Evolutionary conservation across 106 monocot species (phyloP).

Genomic region (Acanthochlamys bracteata): DNA sequence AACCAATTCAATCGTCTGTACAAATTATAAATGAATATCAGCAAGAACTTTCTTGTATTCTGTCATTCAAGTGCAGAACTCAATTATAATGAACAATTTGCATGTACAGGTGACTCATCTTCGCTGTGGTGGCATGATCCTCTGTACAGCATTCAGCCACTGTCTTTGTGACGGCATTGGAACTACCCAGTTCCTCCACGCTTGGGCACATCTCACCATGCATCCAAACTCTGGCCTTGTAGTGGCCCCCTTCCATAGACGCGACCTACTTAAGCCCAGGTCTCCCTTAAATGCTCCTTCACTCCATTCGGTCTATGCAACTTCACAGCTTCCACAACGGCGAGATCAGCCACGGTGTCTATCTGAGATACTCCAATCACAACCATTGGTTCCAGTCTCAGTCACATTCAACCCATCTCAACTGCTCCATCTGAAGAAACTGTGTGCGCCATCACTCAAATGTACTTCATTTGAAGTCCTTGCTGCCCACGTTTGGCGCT

Average conservation of each 20-base stretch:
- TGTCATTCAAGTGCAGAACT: too few relatives aligned
- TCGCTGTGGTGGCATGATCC: conserved; percentile 75
- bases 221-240: conserved; percentile 15
- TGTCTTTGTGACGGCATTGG: conserved; percentile 76
- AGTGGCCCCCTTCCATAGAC: conserved; percentile 44
- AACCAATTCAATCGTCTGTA: too few relatives aligned
- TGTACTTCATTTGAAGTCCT: conserved; percentile 90
- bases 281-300: conserved; percentile 8
- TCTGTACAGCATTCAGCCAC: conserved; percentile 68
- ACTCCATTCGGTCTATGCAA: conserved; percentile 41
- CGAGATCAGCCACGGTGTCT: background rate
- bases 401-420: conserved; percentile 53
- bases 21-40: too few relatives aligned
- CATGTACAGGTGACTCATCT: conserved; percentile 55
- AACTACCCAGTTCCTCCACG: conserved; percentile 58
- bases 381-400: conserved; percentile 52
- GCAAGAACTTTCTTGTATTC: too few relatives aligned
- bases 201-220: conserved; percentile 49
- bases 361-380: conserved; percentile 37
- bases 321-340: conserved; percentile 12
- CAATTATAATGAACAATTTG: too few relatives aligned
- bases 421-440: conserved; percentile 56
- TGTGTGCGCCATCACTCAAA: conserved; percentile 54
- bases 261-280: conserved; percentile 49
- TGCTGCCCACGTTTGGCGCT: conserved; percentile 74